Conservation (phyloP, 441 rosid genomes). For the Adansonia madagascariensis region DNA sequence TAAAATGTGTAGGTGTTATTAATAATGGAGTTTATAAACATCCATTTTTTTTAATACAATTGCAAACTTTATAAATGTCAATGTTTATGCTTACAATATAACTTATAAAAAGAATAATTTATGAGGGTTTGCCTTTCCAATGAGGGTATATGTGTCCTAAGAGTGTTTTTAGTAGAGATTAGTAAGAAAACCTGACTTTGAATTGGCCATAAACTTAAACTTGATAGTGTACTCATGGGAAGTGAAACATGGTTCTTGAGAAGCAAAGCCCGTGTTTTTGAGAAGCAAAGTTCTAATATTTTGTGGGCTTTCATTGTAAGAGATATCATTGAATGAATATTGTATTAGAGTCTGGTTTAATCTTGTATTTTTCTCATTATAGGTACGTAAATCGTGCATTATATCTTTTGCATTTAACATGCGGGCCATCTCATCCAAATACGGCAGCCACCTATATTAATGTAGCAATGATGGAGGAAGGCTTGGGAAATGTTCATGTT, state of each 20-base stretch:
- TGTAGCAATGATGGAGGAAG: constrained; percentile 90
- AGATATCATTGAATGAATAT: constrained; percentile 1
- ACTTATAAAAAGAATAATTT: neutral
- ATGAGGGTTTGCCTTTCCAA: neutral
- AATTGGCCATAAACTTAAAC: constrained; percentile 4
- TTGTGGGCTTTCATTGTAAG: neutral
- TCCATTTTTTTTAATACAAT: neutral
- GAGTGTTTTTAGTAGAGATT: neutral
- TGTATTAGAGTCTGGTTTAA: constrained; percentile 1
- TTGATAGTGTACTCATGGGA: neutral
- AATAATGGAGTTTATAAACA: neutral
- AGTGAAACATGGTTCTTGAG: neutral
- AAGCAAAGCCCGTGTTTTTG: constrained; percentile 5
- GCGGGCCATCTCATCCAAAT: constrained; percentile 82
- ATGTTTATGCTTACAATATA: neutral
- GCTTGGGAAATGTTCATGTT: constrained; percentile 74
- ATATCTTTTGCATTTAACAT: constrained; percentile 74
- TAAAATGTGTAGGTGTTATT: neutral
- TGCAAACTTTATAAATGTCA: neutral
- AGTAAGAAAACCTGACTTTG: neutral
- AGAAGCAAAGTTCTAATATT: neutral
- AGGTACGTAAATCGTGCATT: constrained; percentile 82
- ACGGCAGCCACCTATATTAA: constrained; percentile 86
- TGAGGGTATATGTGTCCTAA: neutral
- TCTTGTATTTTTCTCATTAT: constrained; percentile 30